These are phyloP conservation scores for Phylloporus sp. DNA, from an alignment of 768 basidiomycete genomes.

Conservation along the genomic window DNA sequence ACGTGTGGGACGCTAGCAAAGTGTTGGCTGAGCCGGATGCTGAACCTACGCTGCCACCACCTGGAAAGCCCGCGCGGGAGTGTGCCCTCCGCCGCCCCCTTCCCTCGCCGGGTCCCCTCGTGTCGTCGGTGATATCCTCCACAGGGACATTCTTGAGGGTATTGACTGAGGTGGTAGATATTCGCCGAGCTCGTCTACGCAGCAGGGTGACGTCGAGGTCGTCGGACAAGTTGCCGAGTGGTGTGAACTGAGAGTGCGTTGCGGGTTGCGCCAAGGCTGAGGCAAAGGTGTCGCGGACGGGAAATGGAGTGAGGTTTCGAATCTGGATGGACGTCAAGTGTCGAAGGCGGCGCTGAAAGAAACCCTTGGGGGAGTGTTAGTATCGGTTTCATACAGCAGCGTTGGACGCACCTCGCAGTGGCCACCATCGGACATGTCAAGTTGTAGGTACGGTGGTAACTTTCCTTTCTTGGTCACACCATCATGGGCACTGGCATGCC, in stretches of 20 bases:
- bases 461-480: constrained; percentile 25
- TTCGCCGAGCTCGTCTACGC: constrained; percentile 54
- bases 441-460: neutral
- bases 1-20: constrained; percentile 5
- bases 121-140: constrained; percentile 39
- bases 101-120: constrained; percentile 24
- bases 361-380: no score
- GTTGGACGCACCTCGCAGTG: constrained; percentile 18
- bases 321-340: constrained; percentile 71
- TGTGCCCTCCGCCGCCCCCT: constrained; percentile 41
- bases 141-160: constrained; percentile 43
- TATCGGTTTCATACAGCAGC: neutral
- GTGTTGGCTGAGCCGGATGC: constrained; percentile 7
- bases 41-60: constrained; percentile 14
- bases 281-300: constrained; percentile 66
- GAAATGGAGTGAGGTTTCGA: constrained; percentile 80
- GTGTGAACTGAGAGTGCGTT: constrained; percentile 54
- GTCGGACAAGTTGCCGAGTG: constrained; percentile 57
- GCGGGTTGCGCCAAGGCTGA: constrained; percentile 68
- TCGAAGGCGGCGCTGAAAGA: constrained; percentile 59
- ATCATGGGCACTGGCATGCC: constrained; percentile 5
- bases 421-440: constrained; percentile 21
- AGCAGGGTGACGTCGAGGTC: constrained; percentile 62
- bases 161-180: constrained; percentile 53
- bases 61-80: constrained; percentile 42